Evolutionary conservation across 1,139 yeast genomes (phyloP).

Genomic region (Lodderomyces metapsilosis): DNA sequence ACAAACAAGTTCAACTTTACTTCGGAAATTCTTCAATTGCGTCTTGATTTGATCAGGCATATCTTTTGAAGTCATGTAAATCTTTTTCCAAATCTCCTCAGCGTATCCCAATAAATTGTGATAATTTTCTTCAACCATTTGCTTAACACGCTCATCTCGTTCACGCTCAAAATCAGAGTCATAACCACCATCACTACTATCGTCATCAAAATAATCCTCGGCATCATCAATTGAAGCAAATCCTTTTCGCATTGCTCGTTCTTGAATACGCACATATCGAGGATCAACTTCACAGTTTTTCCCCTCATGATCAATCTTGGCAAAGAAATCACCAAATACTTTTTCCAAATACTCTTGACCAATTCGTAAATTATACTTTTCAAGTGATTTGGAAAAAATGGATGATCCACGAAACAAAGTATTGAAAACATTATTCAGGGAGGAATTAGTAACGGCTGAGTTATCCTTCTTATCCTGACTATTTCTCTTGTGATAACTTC

Average conservation of each 20-base stretch:
- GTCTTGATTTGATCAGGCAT: conserved; percentile 68
- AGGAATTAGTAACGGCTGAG: conserved; percentile 14
- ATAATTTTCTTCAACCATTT: conserved; percentile 50
- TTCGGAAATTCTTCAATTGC: conserved; percentile 58
- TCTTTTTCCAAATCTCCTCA: conserved; percentile 68
- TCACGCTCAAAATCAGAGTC: conserved; percentile 35
- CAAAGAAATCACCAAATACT: conserved; percentile 68
- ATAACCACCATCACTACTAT: conserved; percentile 24
- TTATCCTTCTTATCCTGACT: conserved; percentile 14
- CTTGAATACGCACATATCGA: conserved; percentile 44
- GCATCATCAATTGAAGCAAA: conserved; percentile 23
- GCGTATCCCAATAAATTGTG: conserved; percentile 53
- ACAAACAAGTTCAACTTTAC: conserved; percentile 59
- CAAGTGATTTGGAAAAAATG: conserved; percentile 75
- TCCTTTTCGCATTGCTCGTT: conserved; percentile 32
- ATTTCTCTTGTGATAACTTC: conserved; percentile 31
- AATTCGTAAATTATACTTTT: conserved; percentile 68
- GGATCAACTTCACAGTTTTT: conserved; percentile 78
- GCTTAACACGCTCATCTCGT: conserved; percentile 24
- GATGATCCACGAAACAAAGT: conserved; percentile 86
- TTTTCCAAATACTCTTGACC: conserved; percentile 79
- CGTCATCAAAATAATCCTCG: conserved; percentile 20
- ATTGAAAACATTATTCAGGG: conserved; percentile 53
- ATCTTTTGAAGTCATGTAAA: conserved; percentile 68
- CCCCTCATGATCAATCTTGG: conserved; percentile 49